A percentile compares a stretch with the other conserved stretches of the same genome.
Conservation (phyloP, 2,329 filamentous ascomycete species). For the Decorospora gaudefroyi region DNA sequence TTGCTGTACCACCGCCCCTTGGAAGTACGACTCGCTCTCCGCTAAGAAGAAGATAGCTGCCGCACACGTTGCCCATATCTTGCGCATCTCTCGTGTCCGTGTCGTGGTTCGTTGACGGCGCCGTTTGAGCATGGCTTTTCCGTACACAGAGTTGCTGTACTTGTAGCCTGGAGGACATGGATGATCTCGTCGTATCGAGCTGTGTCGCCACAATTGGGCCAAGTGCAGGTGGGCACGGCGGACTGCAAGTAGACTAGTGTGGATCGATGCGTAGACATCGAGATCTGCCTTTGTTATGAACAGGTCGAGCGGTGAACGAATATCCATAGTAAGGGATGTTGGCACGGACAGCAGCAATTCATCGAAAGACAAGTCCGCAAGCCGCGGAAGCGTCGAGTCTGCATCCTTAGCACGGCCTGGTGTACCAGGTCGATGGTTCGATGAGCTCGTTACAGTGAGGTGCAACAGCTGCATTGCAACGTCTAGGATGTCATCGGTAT, state of each 20-base stretch:
- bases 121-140: slow-evolving; percentile 63
- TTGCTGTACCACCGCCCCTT: slow-evolving; percentile 82
- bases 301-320: slow-evolving; percentile 80
- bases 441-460: slow-evolving; percentile 63
- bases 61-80: slow-evolving; percentile 86
- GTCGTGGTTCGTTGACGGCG: slow-evolving; percentile 67
- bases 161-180: slow-evolving; percentile 71
- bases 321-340: slow-evolving; percentile 69
- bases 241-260: slow-evolving; percentile 83
- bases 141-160: slow-evolving; percentile 63
- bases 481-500: slow-evolving; percentile 74
- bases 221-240: slow-evolving; percentile 83
- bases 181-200: slow-evolving; percentile 74
- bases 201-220: slow-evolving; percentile 84
- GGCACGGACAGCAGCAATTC: slow-evolving; percentile 82
- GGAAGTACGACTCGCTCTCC: slow-evolving; percentile 84
- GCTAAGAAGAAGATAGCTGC: slow-evolving; percentile 87
- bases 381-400: slow-evolving; percentile 42
- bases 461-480: slow-evolving; percentile 77
- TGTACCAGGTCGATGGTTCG: slow-evolving; percentile 46
- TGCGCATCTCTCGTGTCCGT: slow-evolving; percentile 71
- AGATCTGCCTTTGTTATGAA: slow-evolving; percentile 80
- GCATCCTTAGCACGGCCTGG: slow-evolving; percentile 46
- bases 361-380: slow-evolving; percentile 64
- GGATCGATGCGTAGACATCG: slow-evolving; percentile 79